phyloP scores from a whole-genome alignment of 192 early-diverging fungal genomes.

The Coemansia sp. region DNA sequence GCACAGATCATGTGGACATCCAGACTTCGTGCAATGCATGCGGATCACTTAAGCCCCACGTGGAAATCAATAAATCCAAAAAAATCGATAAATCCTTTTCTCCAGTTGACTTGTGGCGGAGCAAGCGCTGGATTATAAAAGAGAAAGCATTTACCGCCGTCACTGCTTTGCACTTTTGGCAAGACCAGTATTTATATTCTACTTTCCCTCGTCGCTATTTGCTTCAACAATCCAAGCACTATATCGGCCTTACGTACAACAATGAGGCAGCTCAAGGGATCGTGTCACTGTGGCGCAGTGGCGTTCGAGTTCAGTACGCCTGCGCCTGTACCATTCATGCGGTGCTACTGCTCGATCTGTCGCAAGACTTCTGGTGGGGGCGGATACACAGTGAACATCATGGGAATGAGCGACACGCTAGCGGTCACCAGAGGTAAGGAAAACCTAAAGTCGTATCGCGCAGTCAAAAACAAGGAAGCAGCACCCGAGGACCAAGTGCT shows the following conservation, averaged over 20 bases:
- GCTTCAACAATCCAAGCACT: neutral
- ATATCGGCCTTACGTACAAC: neutral
- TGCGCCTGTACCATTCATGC: constrained; percentile 60
- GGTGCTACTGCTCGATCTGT: constrained; percentile 66
- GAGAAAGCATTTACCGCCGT: too few relatives aligned
- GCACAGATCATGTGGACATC: too few relatives aligned
- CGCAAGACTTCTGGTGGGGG: constrained; percentile 64
- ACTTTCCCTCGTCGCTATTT: neutral
- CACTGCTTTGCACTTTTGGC: too few relatives aligned
- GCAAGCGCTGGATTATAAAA: too few relatives aligned
- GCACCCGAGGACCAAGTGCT: constrained; percentile 36
- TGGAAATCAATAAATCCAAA: too few relatives aligned
- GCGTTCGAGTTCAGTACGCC: constrained; percentile 54
- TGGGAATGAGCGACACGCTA: constrained; percentile 52
- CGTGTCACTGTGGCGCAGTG: constrained; percentile 64
- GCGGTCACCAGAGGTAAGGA: constrained; percentile 38
- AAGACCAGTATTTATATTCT: too few relatives aligned
- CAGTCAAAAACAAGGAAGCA: constrained; percentile 40
- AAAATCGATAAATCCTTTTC: too few relatives aligned
- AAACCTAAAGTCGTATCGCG: constrained; percentile 43
- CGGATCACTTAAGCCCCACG: too few relatives aligned
- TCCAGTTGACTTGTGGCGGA: too few relatives aligned
- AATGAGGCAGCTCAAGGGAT: constrained; percentile 59
- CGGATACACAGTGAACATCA: constrained; percentile 59
- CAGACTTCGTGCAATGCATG: too few relatives aligned